Evolutionary conservation across 495 filamentous ascomycete species (phyloP).

Genomic region (Penicillium macrosclerotiorum): DNA sequence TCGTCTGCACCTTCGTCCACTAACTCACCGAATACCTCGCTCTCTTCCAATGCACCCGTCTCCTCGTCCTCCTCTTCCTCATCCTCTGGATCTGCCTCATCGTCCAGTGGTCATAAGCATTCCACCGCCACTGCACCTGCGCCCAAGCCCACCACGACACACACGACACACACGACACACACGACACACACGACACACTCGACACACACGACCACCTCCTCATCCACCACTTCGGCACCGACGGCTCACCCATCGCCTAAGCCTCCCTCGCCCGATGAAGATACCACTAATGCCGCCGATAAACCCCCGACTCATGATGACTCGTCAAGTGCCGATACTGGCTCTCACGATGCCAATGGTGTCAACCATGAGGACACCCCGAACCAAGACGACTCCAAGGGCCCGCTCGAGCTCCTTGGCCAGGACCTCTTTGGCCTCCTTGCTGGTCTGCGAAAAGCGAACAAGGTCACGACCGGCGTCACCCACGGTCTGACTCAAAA

Average conservation of each 20-base stretch:
- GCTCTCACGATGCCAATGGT: neutral
- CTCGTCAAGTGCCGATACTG: too few species aligned
- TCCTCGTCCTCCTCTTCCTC: constrained; percentile 32
- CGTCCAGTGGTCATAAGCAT: constrained; percentile 21
- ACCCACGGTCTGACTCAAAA: constrained; percentile 12
- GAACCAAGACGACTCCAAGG: constrained; percentile 1
- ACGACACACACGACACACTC: too few species aligned
- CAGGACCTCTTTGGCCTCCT: constrained; percentile 21
- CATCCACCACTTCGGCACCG: constrained; percentile 4
- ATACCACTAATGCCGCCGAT: too few species aligned
- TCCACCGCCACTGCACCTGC: constrained; percentile 1
- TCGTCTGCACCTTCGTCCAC: constrained; percentile 29
- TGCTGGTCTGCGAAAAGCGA: constrained; percentile 16
- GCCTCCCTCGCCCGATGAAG: neutral
- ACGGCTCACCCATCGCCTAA: constrained; percentile 8
- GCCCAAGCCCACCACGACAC: neutral
- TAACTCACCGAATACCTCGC: constrained; percentile 27
- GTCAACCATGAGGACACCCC: neutral
- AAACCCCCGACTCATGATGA: too few species aligned
- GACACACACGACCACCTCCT: neutral
- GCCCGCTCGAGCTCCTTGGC: constrained; percentile 6
- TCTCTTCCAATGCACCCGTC: constrained; percentile 25
- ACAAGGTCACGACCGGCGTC: constrained; percentile 5
- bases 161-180: too few species aligned
- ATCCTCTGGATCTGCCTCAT: constrained; percentile 28